phyloP scores from a whole-genome alignment of 192 early-diverging fungal species.

The Kickxella alabastrina region DNA sequence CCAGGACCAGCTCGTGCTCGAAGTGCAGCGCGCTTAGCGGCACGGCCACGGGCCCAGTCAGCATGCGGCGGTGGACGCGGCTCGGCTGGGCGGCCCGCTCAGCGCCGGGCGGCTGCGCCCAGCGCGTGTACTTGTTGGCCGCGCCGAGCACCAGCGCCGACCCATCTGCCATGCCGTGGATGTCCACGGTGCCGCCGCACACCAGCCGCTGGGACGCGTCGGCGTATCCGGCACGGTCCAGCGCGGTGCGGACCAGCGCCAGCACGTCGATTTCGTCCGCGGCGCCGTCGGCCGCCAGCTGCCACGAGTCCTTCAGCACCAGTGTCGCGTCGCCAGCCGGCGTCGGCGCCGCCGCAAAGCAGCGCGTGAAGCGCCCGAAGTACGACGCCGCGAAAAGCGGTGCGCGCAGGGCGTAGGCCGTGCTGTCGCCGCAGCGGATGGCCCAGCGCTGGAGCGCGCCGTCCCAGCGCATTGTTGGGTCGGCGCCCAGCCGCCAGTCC shows the following conservation, averaged over 20 bases:
- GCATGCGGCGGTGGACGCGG: conserved; percentile 44
- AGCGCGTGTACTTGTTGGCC: conserved; percentile 22
- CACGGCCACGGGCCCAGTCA: conserved; percentile 28
- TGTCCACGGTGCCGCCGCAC: conserved; percentile 37
- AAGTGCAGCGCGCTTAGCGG: conserved; percentile 23
- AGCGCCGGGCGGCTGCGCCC: conserved; percentile 38
- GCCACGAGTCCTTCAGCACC: conserved; percentile 49
- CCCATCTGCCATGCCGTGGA: conserved; percentile 20
- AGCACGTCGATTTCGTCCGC: conserved; percentile 37
- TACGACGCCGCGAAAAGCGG: conserved; percentile 35
- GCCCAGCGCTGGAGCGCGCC: conserved; percentile 27
- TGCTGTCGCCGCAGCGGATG: conserved; percentile 15
- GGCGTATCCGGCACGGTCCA: conserved; percentile 14
- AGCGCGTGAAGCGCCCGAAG: conserved; percentile 43
- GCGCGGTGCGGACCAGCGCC: conserved; percentile 16
- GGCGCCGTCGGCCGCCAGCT: conserved; percentile 16
- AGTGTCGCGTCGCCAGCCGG: conserved; percentile 8
- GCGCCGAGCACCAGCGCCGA: conserved; percentile 30
- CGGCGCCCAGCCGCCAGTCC: conserved; percentile 33
- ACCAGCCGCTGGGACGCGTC: conserved; percentile 25
- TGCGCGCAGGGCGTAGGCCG: conserved; percentile 17
- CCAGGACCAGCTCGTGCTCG: conserved; percentile 32
- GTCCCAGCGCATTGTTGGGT: conserved; percentile 40
- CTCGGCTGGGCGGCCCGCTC: conserved; percentile 2
- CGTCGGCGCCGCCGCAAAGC: conserved; percentile 19